These are phyloP conservation scores for Selaginella tamariscina DNA, from an alignment of 75 land plant genomes.

Conservation along the genomic window DNA sequence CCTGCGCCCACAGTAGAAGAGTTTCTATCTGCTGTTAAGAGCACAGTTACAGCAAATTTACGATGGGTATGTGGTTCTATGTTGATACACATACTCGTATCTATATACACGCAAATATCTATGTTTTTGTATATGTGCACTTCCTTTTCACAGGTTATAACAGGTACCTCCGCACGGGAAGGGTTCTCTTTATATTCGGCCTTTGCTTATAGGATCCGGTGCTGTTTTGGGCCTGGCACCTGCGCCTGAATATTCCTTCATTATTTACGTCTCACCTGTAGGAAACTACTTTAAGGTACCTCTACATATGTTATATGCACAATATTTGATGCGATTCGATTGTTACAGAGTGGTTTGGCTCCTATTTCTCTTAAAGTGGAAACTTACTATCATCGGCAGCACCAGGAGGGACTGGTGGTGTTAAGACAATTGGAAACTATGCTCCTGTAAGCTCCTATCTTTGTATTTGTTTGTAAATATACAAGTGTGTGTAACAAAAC, in stretches of 20 bases:
- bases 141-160: constrained; percentile 5
- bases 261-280: constrained; percentile 79
- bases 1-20: constrained; percentile 48
- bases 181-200: constrained; percentile 83
- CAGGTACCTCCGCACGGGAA: constrained; percentile 92
- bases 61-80: constrained; percentile 53
- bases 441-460: constrained; percentile 38
- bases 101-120: too few species aligned
- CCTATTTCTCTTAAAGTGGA: constrained; percentile 58
- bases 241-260: constrained; percentile 73
- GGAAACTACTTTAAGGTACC: constrained; percentile 81
- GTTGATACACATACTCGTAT: background rate
- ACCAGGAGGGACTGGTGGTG: constrained; percentile 67
- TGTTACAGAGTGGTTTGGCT: constrained; percentile 46
- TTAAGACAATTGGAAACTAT: constrained; percentile 60
- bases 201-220: constrained; percentile 79
- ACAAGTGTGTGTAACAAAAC: background rate
- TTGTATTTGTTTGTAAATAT: background rate
- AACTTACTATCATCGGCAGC: constrained; percentile 47
- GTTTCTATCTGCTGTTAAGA: constrained; percentile 60
- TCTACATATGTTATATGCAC: background rate
- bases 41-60: constrained; percentile 51
- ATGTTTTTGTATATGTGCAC: background rate
- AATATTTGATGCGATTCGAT: background rate
- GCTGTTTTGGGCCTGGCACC: constrained; percentile 67